Percentiles rank a stretch among this genome's conserved stretches.
Conservation (phyloP, 1,284 basidiomycete species). For the Trichosporon faecale region DNA sequence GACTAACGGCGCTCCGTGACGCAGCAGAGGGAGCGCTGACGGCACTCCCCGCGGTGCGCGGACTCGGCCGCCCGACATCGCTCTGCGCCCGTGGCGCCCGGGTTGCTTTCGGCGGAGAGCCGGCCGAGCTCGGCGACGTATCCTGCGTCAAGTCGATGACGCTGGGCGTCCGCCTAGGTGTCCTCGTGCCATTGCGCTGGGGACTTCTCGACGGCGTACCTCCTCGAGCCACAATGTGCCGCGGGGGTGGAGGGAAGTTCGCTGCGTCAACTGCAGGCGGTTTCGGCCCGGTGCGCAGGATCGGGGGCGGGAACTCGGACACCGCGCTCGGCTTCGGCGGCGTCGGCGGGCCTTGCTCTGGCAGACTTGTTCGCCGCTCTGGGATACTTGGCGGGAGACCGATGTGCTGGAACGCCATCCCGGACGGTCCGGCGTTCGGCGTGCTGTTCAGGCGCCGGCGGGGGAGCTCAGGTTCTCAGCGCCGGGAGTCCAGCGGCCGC, state of each 20-base stretch:
- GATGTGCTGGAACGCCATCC: neutral
- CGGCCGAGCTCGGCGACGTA: neutral
- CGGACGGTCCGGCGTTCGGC: neutral
- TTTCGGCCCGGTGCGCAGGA: neutral
- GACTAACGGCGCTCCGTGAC: neutral
- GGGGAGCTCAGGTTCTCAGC: neutral
- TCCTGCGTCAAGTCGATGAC: slow-evolving; percentile 2
- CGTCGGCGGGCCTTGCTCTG: neutral
- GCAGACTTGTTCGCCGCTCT: neutral
- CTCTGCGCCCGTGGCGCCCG: neutral
- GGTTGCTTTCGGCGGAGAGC: neutral
- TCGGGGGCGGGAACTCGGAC: neutral
- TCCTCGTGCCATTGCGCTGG: no score
- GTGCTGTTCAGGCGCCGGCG: neutral
- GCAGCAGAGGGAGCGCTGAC: neutral
- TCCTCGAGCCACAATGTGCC: neutral
- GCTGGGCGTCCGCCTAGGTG: neutral
- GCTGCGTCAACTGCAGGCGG: neutral
- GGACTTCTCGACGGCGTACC: neutral
- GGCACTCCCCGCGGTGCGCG: neutral
- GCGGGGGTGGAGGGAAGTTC: neutral
- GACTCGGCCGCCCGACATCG: neutral
- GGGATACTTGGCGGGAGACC: neutral
- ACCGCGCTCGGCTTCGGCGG: neutral
- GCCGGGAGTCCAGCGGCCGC: neutral